A percentile compares a stretch with the other conserved stretches of the same genome.
Conservation (phyloP, 1,284 basidiomycete species). For the Schizophyllum amplum region DNA sequence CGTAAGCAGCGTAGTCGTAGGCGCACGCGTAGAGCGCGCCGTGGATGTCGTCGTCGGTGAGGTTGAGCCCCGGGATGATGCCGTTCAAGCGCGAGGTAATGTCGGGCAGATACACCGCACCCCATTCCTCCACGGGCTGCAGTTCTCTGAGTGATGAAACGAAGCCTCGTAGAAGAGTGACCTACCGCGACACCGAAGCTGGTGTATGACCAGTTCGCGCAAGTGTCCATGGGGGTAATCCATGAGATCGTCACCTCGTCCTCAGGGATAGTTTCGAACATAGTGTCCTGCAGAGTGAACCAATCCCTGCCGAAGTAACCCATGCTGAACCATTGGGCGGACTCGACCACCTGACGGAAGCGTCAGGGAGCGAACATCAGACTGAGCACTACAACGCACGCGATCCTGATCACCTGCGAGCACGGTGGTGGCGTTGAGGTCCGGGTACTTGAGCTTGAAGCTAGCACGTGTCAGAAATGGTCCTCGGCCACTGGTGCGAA, state of each 20-base stretch:
- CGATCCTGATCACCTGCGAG: slow-evolving; percentile 36
- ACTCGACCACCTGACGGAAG: slow-evolving; percentile 26
- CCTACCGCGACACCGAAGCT: slow-evolving; percentile 25
- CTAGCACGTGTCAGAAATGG: slow-evolving; percentile 9
- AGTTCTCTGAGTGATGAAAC: background rate
- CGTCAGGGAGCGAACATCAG: background rate
- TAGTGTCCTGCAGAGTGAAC: slow-evolving; percentile 17
- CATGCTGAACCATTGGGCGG: slow-evolving; percentile 35
- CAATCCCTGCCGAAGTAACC: slow-evolving; percentile 33
- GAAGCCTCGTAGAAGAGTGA: background rate
- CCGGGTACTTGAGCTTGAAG: slow-evolving; percentile 31
- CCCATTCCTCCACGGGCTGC: slow-evolving; percentile 29
- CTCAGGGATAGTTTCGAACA: slow-evolving; percentile 31
- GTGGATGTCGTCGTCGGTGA: slow-evolving; percentile 26
- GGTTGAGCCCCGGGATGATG: slow-evolving; percentile 24
- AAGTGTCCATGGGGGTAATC: slow-evolving; percentile 37
- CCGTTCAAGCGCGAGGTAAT: slow-evolving; percentile 30
- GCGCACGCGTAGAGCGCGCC: slow-evolving; percentile 40
- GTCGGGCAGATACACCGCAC: slow-evolving; percentile 27
- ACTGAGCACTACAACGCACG: slow-evolving; percentile 14
- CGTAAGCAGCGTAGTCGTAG: slow-evolving; percentile 33
- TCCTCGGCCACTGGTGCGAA: slow-evolving; percentile 1
- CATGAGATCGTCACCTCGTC: slow-evolving; percentile 30
- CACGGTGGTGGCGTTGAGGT: slow-evolving; percentile 26
- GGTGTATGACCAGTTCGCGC: slow-evolving; percentile 30